Conservation (phyloP, 202 grass and related monocot species). For the Bolboschoenoplectus hybrid region DNA sequence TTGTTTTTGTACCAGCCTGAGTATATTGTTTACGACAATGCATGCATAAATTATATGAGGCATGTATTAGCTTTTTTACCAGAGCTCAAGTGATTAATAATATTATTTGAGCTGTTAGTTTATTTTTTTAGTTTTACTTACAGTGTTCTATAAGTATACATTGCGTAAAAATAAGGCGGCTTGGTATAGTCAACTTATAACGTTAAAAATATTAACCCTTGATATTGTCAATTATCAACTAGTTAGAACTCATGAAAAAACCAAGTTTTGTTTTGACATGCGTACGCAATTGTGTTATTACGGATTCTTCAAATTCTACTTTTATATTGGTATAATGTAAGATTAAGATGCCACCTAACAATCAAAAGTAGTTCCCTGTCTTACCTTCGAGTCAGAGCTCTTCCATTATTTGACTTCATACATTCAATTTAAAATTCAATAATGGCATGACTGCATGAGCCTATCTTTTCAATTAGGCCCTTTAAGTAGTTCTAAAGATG, state of each 20-base stretch:
- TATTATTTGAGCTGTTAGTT: neutral
- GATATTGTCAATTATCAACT: slow-evolving; percentile 19
- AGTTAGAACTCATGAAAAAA: neutral
- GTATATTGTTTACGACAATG: neutral
- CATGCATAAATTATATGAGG: neutral
- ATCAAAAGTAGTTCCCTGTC: slow-evolving; percentile 27
- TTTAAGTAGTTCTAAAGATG: neutral
- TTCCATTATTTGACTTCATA: slow-evolving; percentile 27
- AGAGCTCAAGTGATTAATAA: neutral
- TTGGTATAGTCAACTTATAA: neutral
- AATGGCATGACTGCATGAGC: neutral
- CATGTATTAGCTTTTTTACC: neutral
- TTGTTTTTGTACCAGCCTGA: neutral
- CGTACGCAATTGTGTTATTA: neutral
- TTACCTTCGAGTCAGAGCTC: slow-evolving; percentile 6
- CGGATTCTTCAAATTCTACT: neutral
- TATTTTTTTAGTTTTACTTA: neutral
- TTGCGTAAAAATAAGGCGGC: neutral
- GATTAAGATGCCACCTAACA: slow-evolving; percentile 26
- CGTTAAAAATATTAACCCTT: neutral
- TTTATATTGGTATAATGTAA: neutral
- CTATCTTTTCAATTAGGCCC: slow-evolving; percentile 6
- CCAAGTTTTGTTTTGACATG: neutral
- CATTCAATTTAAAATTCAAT: neutral
- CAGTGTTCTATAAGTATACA: neutral